Evolutionary conservation across 306 rosid species (phyloP).

Genomic region (Vachellia pachyceras): DNA sequence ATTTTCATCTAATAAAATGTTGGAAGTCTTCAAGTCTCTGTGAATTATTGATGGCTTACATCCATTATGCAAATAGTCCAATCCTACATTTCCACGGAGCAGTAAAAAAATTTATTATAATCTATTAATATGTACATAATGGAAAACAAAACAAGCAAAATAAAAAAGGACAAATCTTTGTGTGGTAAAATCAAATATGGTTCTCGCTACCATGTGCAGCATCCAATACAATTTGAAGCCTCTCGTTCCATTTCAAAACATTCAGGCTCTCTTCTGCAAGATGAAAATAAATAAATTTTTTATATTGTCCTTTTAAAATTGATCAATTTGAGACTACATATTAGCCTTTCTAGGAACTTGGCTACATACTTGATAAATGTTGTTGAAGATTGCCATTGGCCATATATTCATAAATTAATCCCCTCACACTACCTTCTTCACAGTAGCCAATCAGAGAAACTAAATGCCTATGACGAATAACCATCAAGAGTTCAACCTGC

Average conservation of each 20-base stretch:
- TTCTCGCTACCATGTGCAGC: not conserved
- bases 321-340: not conserved
- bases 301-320: not conserved
- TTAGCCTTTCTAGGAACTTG: not conserved
- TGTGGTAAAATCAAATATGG: not conserved
- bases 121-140: not conserved
- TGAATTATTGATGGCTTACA: not conserved
- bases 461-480: slow-evolving; percentile 41
- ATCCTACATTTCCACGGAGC: not conserved
- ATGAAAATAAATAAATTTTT: not conserved
- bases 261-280: not conserved
- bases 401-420: slow-evolving; percentile 44
- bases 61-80: slow-evolving; percentile 5
- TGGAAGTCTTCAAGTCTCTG: not conserved
- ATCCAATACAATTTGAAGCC: slow-evolving; percentile 7
- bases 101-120: not conserved
- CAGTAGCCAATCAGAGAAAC: slow-evolving; percentile 47
- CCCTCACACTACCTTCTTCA: slow-evolving; percentile 34
- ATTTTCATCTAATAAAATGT: not conserved
- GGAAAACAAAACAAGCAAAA: not conserved
- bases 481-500: slow-evolving; percentile 36
- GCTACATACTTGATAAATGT: slow-evolving; percentile 26
- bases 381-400: slow-evolving; percentile 32
- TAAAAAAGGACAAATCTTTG: not conserved
- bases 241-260: not conserved